A percentile compares a stretch with the other conserved stretches of the same genome.
These are phyloP conservation scores for Trichoderma reesei DNA, from an alignment of 495 filamentous ascomycete genomes.

Conservation along the genomic window DNA sequence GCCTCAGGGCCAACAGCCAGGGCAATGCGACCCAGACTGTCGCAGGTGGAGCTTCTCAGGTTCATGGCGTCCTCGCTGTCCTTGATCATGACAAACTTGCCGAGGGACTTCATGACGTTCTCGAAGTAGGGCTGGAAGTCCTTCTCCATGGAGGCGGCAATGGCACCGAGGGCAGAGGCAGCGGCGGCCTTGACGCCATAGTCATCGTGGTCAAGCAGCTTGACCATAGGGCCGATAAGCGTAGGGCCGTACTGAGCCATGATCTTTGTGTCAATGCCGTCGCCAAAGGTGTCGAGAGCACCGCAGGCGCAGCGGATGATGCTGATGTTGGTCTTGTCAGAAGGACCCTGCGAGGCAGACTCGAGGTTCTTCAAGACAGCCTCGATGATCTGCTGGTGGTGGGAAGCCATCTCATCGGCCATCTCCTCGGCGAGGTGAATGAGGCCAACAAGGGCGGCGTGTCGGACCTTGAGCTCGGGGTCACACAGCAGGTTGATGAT, in stretches of 20 bases:
- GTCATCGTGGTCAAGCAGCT: constrained; percentile 71
- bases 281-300: constrained; percentile 83
- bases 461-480: constrained; percentile 67
- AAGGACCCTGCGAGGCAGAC: constrained; percentile 47
- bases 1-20: constrained; percentile 74
- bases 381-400: constrained; percentile 75
- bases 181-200: constrained; percentile 83
- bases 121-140: constrained; percentile 87
- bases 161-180: constrained; percentile 79
- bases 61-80: constrained; percentile 83
- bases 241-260: constrained; percentile 71
- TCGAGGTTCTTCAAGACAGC: constrained; percentile 81
- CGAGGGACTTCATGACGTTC: constrained; percentile 74
- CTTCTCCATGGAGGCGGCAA: constrained; percentile 71
- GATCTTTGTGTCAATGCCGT: constrained; percentile 76
- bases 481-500: constrained; percentile 81
- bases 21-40: constrained; percentile 87
- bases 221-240: constrained; percentile 72
- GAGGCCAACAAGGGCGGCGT: constrained; percentile 76
- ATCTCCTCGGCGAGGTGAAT: constrained; percentile 87
- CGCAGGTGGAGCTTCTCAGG: constrained; percentile 77
- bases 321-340: constrained; percentile 59
- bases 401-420: constrained; percentile 71
- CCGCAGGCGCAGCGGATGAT: constrained; percentile 84
- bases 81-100: constrained; percentile 74